Evolutionary conservation across 805 yeast genomes (phyloP).

Genomic region (Sungouiozyma intestinalis): DNA sequence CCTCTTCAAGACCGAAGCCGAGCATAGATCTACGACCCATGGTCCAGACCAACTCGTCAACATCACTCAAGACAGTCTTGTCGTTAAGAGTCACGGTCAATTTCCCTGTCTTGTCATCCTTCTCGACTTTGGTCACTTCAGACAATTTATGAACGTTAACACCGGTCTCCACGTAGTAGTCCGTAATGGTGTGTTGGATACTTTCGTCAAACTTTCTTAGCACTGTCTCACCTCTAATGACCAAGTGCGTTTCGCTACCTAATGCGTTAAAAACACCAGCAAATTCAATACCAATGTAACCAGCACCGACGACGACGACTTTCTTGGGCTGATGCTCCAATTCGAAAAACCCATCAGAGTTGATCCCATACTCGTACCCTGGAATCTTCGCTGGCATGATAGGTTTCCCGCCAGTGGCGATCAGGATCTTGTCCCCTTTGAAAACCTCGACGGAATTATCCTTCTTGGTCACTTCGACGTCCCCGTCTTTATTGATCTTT

Average conservation of each 20-base stretch:
- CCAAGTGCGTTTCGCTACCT: constrained; percentile 75
- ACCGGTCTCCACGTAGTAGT: constrained; percentile 71
- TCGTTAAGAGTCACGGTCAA: constrained; percentile 37
- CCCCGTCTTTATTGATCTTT: constrained; percentile 54
- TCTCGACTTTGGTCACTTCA: constrained; percentile 39
- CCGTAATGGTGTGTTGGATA: constrained; percentile 71
- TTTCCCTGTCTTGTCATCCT: constrained; percentile 37
- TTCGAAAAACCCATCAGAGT: constrained; percentile 85
- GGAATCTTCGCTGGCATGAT: constrained; percentile 53
- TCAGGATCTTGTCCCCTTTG: constrained; percentile 72
- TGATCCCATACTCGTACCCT: constrained; percentile 75
- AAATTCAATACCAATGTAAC: constrained; percentile 92
- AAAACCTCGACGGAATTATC: constrained; percentile 50
- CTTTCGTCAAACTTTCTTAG: constrained; percentile 78
- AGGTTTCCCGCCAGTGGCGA: constrained; percentile 93
- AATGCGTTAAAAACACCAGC: constrained; percentile 89
- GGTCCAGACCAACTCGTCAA: constrained; percentile 86
- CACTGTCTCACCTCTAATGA: constrained; percentile 86
- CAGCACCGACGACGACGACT: constrained; percentile 95
- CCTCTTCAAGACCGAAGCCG: constrained; percentile 65
- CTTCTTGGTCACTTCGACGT: constrained; percentile 64
- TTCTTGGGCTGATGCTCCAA: constrained; percentile 75
- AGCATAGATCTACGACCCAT: constrained; percentile 77
- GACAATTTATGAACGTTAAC: constrained; percentile 66
- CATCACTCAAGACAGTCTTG: constrained; percentile 43